Conservation (phyloP, 1,139 yeast genomes). For the Suhomyces atakaporum region DNA sequence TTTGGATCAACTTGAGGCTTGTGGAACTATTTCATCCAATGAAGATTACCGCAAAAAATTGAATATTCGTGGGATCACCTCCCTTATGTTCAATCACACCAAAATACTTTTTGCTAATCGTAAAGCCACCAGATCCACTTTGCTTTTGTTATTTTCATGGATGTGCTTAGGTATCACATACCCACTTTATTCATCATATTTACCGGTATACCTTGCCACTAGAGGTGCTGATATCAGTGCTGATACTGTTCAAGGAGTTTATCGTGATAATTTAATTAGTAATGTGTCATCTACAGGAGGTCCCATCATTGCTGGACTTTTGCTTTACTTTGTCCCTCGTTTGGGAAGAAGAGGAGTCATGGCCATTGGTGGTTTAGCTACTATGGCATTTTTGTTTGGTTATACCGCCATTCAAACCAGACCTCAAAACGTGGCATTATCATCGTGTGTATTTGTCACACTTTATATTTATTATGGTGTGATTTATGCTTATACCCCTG, state of each 20-base stretch:
- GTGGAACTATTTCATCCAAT: conserved; percentile 27
- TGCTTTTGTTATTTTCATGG: conserved; percentile 37
- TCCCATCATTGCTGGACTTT: conserved; percentile 53
- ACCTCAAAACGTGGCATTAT: conserved; percentile 53
- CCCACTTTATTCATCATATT: conserved; percentile 40
- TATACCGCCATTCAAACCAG: conserved; percentile 56
- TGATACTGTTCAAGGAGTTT: conserved; percentile 37
- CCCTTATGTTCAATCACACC: conserved; percentile 21
- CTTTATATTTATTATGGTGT: conserved; percentile 56
- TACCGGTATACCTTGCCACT: conserved; percentile 39
- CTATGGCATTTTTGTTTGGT: conserved; percentile 59
- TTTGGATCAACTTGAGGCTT: conserved; percentile 28
- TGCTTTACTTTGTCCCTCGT: conserved; percentile 42
- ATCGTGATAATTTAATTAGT: conserved; percentile 54
- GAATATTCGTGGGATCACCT: conserved; percentile 19
- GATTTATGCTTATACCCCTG: conserved; percentile 61
- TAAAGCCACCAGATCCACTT: conserved; percentile 29
- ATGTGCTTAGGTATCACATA: conserved; percentile 40
- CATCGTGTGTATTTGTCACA: conserved; percentile 51
- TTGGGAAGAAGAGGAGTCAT: conserved; percentile 60
- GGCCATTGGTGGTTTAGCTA: conserved; percentile 51
- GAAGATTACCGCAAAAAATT: conserved; percentile 18
- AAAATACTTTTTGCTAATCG: conserved; percentile 29
- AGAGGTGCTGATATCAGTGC: conserved; percentile 43
- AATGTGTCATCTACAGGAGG: conserved; percentile 56